Percentiles rank a stretch among this genome's conserved stretches.
Conservation (phyloP, 164 flowering plant genomes). For the Magnolia sinica region DNA sequence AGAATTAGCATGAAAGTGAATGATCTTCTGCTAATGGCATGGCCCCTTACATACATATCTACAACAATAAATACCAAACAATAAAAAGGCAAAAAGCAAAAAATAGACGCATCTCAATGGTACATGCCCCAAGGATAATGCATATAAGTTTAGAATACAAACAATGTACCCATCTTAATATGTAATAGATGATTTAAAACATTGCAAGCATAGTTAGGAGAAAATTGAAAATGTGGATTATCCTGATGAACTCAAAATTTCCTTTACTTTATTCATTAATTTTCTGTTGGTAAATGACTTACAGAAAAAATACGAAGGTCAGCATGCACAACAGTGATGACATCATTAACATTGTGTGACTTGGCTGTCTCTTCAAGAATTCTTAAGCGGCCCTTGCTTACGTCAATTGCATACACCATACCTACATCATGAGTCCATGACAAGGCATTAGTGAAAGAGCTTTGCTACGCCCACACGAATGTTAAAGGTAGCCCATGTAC, state of each 20-base stretch:
- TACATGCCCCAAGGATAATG: too few relatives aligned
- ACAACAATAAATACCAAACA: too few relatives aligned
- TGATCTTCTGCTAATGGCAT: too few relatives aligned
- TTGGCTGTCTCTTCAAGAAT: conserved; percentile 79
- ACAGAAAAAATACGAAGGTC: too few relatives aligned
- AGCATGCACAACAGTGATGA: conserved; percentile 56
- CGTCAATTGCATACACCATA: conserved; percentile 68
- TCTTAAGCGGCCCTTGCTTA: conserved; percentile 78
- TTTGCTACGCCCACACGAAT: background rate
- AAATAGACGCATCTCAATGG: too few relatives aligned
- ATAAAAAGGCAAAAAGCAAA: too few relatives aligned
- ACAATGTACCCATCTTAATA: too few relatives aligned
- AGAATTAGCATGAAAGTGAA: background rate
- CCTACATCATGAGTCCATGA: conserved; percentile 37
- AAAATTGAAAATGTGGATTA: background rate
- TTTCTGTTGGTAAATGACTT: conserved; percentile 10
- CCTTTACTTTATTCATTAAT: background rate
- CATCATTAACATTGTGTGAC: conserved; percentile 55
- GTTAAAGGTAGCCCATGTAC: too few relatives aligned
- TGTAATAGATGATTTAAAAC: too few relatives aligned
- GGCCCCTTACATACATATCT: too few relatives aligned
- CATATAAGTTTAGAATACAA: too few relatives aligned
- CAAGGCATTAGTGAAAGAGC: background rate
- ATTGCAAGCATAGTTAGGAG: too few relatives aligned
- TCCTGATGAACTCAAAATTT: background rate